Evolutionary conservation across 768 basidiomycete species (phyloP).

Genomic region (Amanita thiersii): DNA sequence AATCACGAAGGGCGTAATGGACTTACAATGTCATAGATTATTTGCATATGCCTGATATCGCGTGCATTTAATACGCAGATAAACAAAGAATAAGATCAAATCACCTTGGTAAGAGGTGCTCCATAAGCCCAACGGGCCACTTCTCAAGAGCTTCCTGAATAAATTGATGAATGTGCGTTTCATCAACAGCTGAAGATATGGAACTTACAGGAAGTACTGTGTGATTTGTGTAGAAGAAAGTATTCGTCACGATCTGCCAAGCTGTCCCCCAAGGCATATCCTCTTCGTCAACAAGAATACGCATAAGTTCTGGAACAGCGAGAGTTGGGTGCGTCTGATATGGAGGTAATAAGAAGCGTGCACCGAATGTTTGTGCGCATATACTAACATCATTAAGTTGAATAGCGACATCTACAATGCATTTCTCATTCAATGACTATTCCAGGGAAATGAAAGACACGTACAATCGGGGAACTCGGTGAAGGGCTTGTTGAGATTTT

Average conservation of each 20-base stretch:
- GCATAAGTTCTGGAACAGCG: conserved; percentile 92
- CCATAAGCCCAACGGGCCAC: conserved; percentile 86
- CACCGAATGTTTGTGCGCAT: background rate
- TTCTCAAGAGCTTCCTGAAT: conserved; percentile 76
- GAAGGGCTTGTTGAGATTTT: conserved; percentile 77
- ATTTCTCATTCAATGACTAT: conserved; percentile 7
- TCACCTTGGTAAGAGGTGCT: conserved; percentile 75
- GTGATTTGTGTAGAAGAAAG: conserved; percentile 95
- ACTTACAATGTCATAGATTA: conserved; percentile 84
- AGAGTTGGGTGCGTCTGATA: conserved; percentile 94
- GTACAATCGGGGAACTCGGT: conserved; percentile 75
- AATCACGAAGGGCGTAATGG: background rate
- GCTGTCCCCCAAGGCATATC: conserved; percentile 76
- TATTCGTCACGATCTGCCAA: conserved; percentile 84
- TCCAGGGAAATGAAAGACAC: conserved; percentile 15
- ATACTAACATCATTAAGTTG: conserved; percentile 89
- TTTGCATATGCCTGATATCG: conserved; percentile 68
- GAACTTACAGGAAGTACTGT: conserved; percentile 77
- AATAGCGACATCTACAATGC: conserved; percentile 64
- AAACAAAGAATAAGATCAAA: conserved; percentile 7
- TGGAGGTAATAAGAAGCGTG: background rate
- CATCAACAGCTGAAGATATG: background rate
- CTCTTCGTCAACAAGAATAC: conserved; percentile 88
- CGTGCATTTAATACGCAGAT: background rate
- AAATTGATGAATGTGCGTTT: background rate